Evolutionary conservation across 2,329 filamentous ascomycete genomes (phyloP), one percentile per base, ranked within the genome.

Genomic region (Orbilia ellipsospora): DNA sequence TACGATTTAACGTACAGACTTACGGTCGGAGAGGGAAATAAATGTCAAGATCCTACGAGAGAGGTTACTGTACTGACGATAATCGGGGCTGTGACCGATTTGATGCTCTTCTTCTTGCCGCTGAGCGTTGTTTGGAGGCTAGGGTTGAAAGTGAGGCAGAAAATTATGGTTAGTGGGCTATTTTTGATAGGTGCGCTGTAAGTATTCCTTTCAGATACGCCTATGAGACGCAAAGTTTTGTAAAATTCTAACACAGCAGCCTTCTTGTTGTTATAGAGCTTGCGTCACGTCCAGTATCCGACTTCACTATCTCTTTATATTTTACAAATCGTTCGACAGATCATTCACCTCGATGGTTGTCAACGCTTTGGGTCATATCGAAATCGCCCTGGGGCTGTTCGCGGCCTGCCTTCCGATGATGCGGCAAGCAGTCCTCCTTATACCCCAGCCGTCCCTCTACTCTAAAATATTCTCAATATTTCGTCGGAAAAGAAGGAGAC

Each of bases 321-420:
- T 68, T 18, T 74, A 67, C 20, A 26, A 48, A 44, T 67, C 63
- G 8, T 74, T 74, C 44, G 70, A 74, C 44, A 50, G 70, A 15
- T 56, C 62, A 4, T 74, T 55, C 18, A 44, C 51, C 28, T 45
- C 63, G 31, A 68, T 74, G 70, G 31, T 51, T 4, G 63, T 74
- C 13, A 67, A 68, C 52, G 70, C 63, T 7, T 55, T 74, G 10
- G 70, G 70, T 10, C 70, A 74, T 20, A 51, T 68, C 1, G 70
- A 74, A 42, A 68, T 74, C 18, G 70, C 70, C 12, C 42, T 74
- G 2, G 63, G 70, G 10, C 31, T 74, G 1, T 8, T 74, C 51
- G 59, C 62, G 15, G 62, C 70, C 4, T 74, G 70, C 42, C 45
- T 74, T 42, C 70, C 70, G 1, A 74, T 68, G 70, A 68, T 68